Evolutionary conservation across 805 yeast genomes (phyloP).

Genomic region (Sugiyamaella marilandica): DNA sequence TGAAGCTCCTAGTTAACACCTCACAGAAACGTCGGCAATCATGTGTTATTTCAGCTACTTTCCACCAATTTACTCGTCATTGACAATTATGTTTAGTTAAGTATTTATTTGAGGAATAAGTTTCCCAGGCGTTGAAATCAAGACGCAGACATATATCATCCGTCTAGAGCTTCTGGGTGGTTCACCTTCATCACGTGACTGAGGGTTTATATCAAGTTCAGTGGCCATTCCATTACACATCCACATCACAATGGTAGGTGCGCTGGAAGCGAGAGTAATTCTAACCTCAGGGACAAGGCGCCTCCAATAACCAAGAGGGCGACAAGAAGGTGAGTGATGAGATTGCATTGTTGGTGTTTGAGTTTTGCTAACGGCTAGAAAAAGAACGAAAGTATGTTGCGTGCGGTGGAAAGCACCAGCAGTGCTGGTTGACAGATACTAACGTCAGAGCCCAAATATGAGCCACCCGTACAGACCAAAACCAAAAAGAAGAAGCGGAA

Average conservation of each 20-base stretch:
- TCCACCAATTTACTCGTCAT: too few relatives aligned
- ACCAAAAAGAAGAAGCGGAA: constrained; percentile 85
- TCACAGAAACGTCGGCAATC: too few relatives aligned
- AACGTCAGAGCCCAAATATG: constrained; percentile 82
- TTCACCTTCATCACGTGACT: not conserved
- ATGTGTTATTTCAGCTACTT: too few relatives aligned
- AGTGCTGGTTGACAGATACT: not conserved
- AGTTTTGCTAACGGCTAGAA: constrained; percentile 12
- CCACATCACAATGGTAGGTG: not conserved
- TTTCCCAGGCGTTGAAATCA: too few relatives aligned
- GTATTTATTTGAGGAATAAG: not conserved
- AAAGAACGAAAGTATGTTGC: constrained; percentile 31
- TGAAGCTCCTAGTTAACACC: too few relatives aligned
- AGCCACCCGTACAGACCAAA: constrained; percentile 95
- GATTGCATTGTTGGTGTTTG: not conserved
- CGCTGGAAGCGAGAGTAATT: not conserved
- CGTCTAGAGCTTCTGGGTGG: too few relatives aligned
- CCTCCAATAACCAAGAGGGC: constrained; percentile 28
- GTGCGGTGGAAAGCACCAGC: too few relatives aligned
- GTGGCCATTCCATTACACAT: constrained; percentile 2
- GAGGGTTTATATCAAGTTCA: not conserved
- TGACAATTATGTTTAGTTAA: not conserved
- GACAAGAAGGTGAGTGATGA: constrained; percentile 30
- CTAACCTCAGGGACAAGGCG: constrained; percentile 31
- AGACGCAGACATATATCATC: too few relatives aligned